phyloP scores from a whole-genome alignment of 805 yeast genomes.

The Candida montana region DNA sequence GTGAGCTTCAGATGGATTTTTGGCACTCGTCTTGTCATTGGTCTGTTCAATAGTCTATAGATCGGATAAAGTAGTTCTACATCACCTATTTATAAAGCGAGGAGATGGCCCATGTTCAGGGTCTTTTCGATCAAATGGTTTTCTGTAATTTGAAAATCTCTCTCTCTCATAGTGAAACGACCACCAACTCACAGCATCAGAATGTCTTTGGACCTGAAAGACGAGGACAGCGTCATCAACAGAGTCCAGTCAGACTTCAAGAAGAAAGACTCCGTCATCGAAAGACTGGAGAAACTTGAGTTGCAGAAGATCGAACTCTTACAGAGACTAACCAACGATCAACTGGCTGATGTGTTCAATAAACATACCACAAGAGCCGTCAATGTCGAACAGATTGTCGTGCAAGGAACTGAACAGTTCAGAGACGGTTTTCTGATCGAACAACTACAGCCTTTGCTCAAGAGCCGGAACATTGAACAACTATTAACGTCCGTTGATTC shows the following conservation, averaged over 20 bases:
- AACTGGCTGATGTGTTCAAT: conserved; percentile 25
- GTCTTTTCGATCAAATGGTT: no score
- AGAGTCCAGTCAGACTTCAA: conserved; percentile 21
- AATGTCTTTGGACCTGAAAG: conserved; percentile 15
- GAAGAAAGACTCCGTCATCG: conserved; percentile 4
- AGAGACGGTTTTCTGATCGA: conserved; percentile 39
- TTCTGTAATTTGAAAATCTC: no score
- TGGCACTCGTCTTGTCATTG: no score
- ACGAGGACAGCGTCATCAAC: conserved; percentile 19
- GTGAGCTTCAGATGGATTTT: no score
- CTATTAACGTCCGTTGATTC: conserved; percentile 38
- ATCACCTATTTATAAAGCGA: no score
- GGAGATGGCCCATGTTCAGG: no score
- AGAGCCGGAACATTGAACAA: conserved; percentile 35
- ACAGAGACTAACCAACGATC: conserved; percentile 23
- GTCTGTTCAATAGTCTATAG: no score
- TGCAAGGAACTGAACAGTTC: conserved; percentile 43
- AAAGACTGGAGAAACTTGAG: conserved; percentile 21
- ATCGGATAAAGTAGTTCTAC: no score
- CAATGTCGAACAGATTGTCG: conserved; percentile 37
- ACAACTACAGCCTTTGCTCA: conserved; percentile 44
- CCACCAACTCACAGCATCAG: not conserved
- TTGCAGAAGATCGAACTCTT: conserved; percentile 25
- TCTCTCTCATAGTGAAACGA: no score
- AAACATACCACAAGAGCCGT: conserved; percentile 37